These are phyloP conservation scores for Mucor saturninus DNA, from an alignment of 371 early-diverging fungal species.

Conservation along the genomic window DNA sequence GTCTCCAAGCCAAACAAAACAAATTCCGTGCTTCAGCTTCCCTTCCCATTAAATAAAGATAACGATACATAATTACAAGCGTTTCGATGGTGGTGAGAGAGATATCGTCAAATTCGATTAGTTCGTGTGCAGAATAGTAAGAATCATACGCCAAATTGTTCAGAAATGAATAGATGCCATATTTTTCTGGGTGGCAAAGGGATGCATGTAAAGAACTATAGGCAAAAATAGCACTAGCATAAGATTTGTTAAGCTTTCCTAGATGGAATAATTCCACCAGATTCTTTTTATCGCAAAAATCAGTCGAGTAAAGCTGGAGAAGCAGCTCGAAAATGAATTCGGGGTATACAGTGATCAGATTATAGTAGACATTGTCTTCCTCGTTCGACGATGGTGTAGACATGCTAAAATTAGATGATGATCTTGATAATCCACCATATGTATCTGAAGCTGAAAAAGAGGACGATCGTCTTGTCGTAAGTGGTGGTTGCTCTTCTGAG, in stretches of 20 bases:
- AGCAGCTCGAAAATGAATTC: slow-evolving; percentile 26
- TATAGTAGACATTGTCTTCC: background rate
- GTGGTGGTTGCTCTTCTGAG: background rate
- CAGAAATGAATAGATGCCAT: slow-evolving; percentile 31
- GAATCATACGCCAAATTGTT: slow-evolving; percentile 26
- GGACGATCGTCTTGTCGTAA: background rate
- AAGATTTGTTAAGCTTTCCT: slow-evolving; percentile 20
- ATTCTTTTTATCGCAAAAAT: slow-evolving; percentile 1
- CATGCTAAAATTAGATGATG: background rate
- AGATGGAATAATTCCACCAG: background rate
- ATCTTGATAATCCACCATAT: background rate
- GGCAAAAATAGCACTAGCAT: slow-evolving; percentile 35
- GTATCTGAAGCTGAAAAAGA: background rate
- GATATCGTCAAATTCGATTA: slow-evolving; percentile 35
- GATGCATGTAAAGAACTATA: slow-evolving; percentile 34
- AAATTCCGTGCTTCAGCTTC: slow-evolving; percentile 23
- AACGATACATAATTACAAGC: slow-evolving; percentile 35
- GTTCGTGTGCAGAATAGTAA: slow-evolving; percentile 28
- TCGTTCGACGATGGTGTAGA: background rate
- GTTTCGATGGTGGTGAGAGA: slow-evolving; percentile 32
- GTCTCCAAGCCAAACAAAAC: slow-evolving; percentile 29
- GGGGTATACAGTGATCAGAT: slow-evolving; percentile 9
- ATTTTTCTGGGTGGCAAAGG: slow-evolving; percentile 35
- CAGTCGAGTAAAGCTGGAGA: background rate
- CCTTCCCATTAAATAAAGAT: slow-evolving; percentile 18